Evolutionary conservation across 192 early-diverging fungal species (phyloP).

Genomic region (Entomortierella chlamydospora): DNA sequence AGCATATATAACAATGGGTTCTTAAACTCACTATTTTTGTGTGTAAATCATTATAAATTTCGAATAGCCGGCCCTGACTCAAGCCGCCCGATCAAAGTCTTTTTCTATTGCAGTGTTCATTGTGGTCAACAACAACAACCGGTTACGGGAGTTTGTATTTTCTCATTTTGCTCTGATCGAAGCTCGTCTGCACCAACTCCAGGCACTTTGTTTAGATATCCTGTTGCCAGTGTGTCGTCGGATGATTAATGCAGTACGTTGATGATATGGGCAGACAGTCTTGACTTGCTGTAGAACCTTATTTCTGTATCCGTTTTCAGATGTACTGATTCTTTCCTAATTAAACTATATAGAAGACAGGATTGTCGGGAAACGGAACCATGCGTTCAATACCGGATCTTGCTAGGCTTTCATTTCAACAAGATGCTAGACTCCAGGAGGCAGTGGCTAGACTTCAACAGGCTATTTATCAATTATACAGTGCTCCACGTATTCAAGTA

Average conservation of each 20-base stretch:
- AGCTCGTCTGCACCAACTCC: constrained; percentile 65
- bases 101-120: constrained; percentile 66
- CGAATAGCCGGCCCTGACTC: constrained; percentile 46
- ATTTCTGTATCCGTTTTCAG: not conserved
- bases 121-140: constrained; percentile 57
- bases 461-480: constrained; percentile 60
- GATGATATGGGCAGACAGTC: not conserved
- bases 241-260: constrained; percentile 38
- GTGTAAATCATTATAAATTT: too few species aligned
- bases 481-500: constrained; percentile 69
- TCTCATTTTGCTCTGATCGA: constrained; percentile 71
- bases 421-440: constrained; percentile 59
- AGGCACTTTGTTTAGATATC: constrained; percentile 57
- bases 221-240: constrained; percentile 48
- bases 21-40: not conserved
- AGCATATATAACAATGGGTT: not conserved
- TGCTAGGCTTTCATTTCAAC: constrained; percentile 57
- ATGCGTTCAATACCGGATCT: constrained; percentile 54
- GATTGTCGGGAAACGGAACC: constrained; percentile 25
- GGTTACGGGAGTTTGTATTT: constrained; percentile 65
- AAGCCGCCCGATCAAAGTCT: constrained; percentile 60
- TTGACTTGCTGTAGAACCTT: too few species aligned
- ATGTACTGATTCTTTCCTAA: not conserved
- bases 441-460: constrained; percentile 61
- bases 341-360: constrained; percentile 47